Evolutionary conservation across 1,284 basidiomycete species (phyloP), one percentile per base, ranked within the genome.

Genomic region (Apiotrichum veenhuisii): DNA sequence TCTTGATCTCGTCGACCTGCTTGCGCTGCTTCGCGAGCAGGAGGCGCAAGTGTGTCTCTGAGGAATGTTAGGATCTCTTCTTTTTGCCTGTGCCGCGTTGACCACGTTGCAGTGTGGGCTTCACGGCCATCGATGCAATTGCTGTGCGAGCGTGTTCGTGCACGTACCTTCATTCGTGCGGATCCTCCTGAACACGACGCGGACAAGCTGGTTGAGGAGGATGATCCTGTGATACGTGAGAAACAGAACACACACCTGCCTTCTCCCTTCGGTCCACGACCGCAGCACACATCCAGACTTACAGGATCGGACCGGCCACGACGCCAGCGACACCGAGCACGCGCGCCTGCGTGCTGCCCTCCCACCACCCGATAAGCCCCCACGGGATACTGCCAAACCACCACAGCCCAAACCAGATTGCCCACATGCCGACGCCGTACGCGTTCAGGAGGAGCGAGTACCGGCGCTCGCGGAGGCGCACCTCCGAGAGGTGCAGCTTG

Each of bases 1-100:
- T 89, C 81, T 99, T 99, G 67, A 98, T 89, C 70, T 97, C 94
- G 65, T 96, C 94, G 30, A 99, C 84, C 72, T 91, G 94, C 40
- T 83, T 83, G 37, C 89, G 85, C 66, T 94, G 91, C 69, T 88
- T 81, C 68, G 87, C 87, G 64, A 89, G 82, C 14, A 97, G 80
- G 0, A 79, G 74, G 58, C 87, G 85, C 18, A 98, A 80, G 14
- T 86, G 85, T 68, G 85, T 88, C 74, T 98, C 94, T 93, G 67
- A 17, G 30, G 30, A 36, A 18, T 48, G 42, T 43, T 22, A 57
- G 54, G 45, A 4, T 15, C 12, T 3, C 4, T 14, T 3, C 3
- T 11, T 11, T 36, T 36, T 11, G 34, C n/a, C n/a, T n/a, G n/a
- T n/a, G n/a, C n/a, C n/a, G n/a, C n/a, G n/a, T n/a, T n/a, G n/a